These are phyloP conservation scores for Apiotrichum akiyoshidainum DNA, from an alignment of 1,284 basidiomycete species.

Conservation along the genomic window DNA sequence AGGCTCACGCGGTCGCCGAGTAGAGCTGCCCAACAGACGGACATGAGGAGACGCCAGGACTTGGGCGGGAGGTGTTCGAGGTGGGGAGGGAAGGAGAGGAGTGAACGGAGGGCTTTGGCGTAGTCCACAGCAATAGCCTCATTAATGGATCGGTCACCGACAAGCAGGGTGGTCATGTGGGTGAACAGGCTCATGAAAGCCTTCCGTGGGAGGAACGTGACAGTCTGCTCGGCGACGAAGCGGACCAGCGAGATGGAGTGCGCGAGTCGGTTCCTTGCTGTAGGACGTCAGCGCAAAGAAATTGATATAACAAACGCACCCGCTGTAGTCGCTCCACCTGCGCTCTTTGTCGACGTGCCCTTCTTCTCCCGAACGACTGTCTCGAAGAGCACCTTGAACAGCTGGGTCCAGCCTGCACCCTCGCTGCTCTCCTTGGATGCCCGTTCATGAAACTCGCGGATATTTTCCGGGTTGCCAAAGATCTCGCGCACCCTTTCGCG, in stretches of 20 bases:
- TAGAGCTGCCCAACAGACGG: conserved; percentile 71
- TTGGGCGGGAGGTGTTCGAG: conserved; percentile 67
- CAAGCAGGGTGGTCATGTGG: conserved; percentile 66
- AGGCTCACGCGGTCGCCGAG: conserved; percentile 61
- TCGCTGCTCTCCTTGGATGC: conserved; percentile 42
- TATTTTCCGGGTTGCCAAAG: conserved; percentile 60
- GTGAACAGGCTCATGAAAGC: conserved; percentile 54
- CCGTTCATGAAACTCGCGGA: conserved; percentile 52
- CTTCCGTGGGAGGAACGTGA: conserved; percentile 33
- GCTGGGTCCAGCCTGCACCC: conserved; percentile 61
- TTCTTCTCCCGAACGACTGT: conserved; percentile 63
- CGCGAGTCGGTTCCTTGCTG: conserved; percentile 9
- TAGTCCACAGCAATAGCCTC: conserved; percentile 72
- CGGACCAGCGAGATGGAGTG: conserved; percentile 34
- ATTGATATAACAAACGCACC: too few species aligned
- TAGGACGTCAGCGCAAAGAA: neutral
- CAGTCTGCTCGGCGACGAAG: conserved; percentile 36
- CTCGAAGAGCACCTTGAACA: conserved; percentile 71
- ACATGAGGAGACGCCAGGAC: conserved; percentile 67
- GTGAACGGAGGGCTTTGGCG: conserved; percentile 66
- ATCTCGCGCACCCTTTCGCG: conserved; percentile 59
- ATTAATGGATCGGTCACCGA: conserved; percentile 59
- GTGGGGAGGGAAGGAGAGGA: conserved; percentile 68
- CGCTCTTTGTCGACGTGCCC: too few species aligned
- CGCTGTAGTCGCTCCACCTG: too few species aligned